Evolutionary conservation across 331 rosid species (phyloP), one percentile per base, ranked within the genome.

Genomic region (Acacia pycnantha): DNA sequence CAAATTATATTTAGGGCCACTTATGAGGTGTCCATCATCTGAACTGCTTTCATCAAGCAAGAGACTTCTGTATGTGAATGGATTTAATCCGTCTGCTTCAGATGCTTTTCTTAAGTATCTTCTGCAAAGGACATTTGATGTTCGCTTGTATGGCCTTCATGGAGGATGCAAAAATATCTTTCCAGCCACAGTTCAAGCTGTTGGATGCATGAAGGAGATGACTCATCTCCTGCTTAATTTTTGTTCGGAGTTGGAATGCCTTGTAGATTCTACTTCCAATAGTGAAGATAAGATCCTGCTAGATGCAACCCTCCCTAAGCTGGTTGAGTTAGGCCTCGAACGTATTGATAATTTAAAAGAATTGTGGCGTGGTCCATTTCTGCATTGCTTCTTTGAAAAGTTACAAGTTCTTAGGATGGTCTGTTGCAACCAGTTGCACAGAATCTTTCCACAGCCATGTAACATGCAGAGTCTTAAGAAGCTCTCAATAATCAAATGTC

Each of bases 151-250:
- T 29, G 27, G 21, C 48, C 62, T 77, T 21, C 35, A 6, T 47
- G 73, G 73, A 27, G 73, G 74, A 5, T 46, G 62, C 27, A 65
- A 65, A 65, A 77, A 48, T 77, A 27, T 77, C 74, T 46, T 77
- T 44, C 81, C 81, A 21, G 46, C 22, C 15, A 44, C 43, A 22
- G 74, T 44, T 65, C 64, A 65, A 65, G 58, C 26, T 7, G 46
- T 46, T 1, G 73, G 62, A 21, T 54, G 81, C 73, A 44, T 77
- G 48, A 47, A 47, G 11, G 81, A 77, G 41, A 65, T 65, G 65
- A 48, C 35, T 1, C 11, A 5, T 14, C 74, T 77, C 31, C 11
- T 3, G 6, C 81, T 77, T 29, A 50, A 5, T 13, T 47, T 37
- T 77, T 77, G 74, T 29, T 19, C 54, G 1, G 74, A 77, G 64